phyloP scores from a whole-genome alignment of 768 basidiomycete genomes.

The Sarcomyxa edulis region DNA sequence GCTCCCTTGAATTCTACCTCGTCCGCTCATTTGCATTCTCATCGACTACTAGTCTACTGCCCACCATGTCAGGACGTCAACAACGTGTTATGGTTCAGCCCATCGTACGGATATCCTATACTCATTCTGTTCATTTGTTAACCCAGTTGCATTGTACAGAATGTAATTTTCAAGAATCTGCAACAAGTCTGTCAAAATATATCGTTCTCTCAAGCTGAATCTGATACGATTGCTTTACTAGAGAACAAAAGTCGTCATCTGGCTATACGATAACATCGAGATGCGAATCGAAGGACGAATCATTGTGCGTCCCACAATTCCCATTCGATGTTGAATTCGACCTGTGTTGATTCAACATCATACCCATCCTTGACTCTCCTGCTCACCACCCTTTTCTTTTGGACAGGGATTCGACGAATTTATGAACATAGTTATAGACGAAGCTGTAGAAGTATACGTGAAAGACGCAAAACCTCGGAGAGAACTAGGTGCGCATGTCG shows the following conservation, averaged over 20 bases:
- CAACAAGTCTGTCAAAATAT: conserved; percentile 54
- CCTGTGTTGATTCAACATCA: conserved; percentile 33
- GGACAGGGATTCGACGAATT: conserved; percentile 98
- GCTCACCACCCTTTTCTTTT: conserved; percentile 4
- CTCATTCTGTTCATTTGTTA: conserved; percentile 3
- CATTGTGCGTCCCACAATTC: conserved; percentile 66
- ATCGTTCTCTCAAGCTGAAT: conserved; percentile 8
- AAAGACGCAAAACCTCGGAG: conserved; percentile 83
- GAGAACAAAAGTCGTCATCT: conserved; percentile 84
- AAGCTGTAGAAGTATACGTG: conserved; percentile 87
- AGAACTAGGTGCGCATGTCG: conserved; percentile 63
- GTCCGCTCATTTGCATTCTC: not conserved
- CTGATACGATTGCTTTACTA: conserved; percentile 25
- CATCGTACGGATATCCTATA: conserved; percentile 64
- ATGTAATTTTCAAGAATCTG: conserved; percentile 97
- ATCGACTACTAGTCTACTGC: not conserved
- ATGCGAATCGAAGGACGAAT: conserved; percentile 96
- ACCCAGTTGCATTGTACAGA: conserved; percentile 38
- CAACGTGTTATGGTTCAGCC: conserved; percentile 99
- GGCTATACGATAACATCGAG: conserved; percentile 96
- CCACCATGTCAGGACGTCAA: conserved; percentile 84
- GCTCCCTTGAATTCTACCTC: not conserved
- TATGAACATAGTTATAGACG: conserved; percentile 97
- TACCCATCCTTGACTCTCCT: conserved; percentile 7
- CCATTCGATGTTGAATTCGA: conserved; percentile 18